Base-by-base conservation (phyloP, 169 alveolate genomes). In the Plasmodium vivax region DNA sequence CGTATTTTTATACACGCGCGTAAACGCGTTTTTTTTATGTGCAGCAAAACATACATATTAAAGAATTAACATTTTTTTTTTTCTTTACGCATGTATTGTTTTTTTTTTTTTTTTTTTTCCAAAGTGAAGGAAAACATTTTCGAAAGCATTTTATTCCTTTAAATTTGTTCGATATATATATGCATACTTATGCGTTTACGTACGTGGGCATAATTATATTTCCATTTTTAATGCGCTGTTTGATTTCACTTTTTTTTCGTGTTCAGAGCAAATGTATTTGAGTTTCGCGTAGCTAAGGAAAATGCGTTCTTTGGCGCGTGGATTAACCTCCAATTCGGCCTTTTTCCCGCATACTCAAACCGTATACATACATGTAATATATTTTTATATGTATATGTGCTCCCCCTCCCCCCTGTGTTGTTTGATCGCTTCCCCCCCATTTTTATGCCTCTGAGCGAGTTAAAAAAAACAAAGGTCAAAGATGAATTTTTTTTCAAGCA, bases 401-500 rank as follows among this genome's bases (percentile, higher is more conserved):
- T 38, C 45, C 45, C 45, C 45, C 45, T 8, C 45, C 9, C 45
- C 6, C 8, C 9, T 38, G 45, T 38, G 45, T 2, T 38, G 9
- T 38, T 38, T 38, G 9, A 23, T 12, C 62, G 10, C 23, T 19
- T 19, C 23, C 7, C 27, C 8, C 23, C 34, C 27, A 75, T 75
- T 75, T 75, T 75, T 75, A 75, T 51, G 43, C 58, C 54, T 56
- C n/a, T 62, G 82, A 36, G 38, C 19, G 72, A 27, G 34, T n/a
- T 82, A 36, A 72, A 27, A 72, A 41, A 27, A 72, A 72, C 74
- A 19, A 12, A 85, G 58, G 19, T 34, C 74, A 85, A 85, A 36
- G 32, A 88, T 88, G 94, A 88, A 88, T 88, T 88, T 88, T 36
- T 77, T 75, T 75, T 74, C 90, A 23, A 75, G 30, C 71, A 88